These are phyloP conservation scores for Microcera coccophila DNA, from an alignment of 2,329 filamentous ascomycete genomes.

Conservation along the genomic window DNA sequence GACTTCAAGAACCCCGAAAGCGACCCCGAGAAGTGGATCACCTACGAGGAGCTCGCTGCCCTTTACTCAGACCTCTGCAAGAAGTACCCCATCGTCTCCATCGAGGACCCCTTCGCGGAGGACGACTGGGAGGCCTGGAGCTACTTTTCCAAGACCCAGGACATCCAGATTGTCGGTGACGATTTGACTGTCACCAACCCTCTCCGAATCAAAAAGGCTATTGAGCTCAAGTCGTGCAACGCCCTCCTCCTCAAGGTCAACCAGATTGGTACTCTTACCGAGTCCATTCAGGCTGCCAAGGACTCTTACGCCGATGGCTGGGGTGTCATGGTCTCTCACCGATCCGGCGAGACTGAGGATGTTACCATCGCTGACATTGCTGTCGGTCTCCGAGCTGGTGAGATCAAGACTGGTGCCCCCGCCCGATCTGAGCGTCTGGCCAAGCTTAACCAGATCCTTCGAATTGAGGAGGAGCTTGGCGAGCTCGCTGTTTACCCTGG, in stretches of 20 bases:
- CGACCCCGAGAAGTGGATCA: conserved; percentile 96
- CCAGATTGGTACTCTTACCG: conserved; percentile 98
- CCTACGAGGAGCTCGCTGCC: conserved; percentile 92
- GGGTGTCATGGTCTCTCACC: conserved; percentile 99
- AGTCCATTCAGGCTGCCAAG: conserved; percentile 99
- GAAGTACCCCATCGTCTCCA: conserved; percentile 98
- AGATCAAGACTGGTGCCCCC: conserved; percentile 99
- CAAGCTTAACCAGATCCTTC: conserved; percentile 99
- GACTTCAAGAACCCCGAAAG: conserved; percentile 99
- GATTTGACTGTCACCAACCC: conserved; percentile 99
- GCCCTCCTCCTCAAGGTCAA: conserved; percentile 98
- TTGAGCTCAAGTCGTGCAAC: conserved; percentile 98
- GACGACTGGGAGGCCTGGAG: conserved; percentile 99
- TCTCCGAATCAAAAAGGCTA: conserved; percentile 98
- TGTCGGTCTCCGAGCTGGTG: conserved; percentile 90
- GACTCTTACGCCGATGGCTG: conserved; percentile 93
- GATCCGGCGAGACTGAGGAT: conserved; percentile 98
- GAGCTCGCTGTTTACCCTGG: conserved; percentile 89
- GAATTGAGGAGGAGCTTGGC: conserved; percentile 98
- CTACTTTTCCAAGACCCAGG: conserved; percentile 99
- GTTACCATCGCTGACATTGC: conserved; percentile 98
- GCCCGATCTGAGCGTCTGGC: conserved; percentile 95
- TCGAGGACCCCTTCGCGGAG: conserved; percentile 99
- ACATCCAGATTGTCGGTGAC: conserved; percentile 98
- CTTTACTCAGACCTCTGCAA: conserved; percentile 81